Base-by-base conservation (phyloP, 768 basidiomycete genomes). In the Kwoniella europaea region DNA sequence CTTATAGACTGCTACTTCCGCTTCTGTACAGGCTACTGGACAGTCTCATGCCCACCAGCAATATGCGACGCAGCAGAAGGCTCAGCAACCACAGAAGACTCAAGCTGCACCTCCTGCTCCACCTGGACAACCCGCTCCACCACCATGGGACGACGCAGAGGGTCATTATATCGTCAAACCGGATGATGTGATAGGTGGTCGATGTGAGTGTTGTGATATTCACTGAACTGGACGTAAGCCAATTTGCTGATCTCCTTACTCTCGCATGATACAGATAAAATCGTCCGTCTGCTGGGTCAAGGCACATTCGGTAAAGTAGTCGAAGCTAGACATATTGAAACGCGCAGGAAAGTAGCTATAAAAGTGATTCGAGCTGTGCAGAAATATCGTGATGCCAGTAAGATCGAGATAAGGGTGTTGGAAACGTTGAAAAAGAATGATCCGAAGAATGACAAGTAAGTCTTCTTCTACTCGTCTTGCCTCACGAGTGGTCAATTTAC, bases 291-390 rank as follows among this genome's bases (percentile, higher is more conserved):
- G 24, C 87, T 99, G 5, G 97, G 97, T 18, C 96, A 98, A 86
- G 97, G 97, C 13, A 98, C 97, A 15, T 99, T 98, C 81, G 97
- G 97, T 76, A 99, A 98, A 84, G 97, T 99, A 41, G 94, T 99
- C 59, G 93, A 98, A 83, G 94, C 94, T 7, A 83, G 91, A 76
- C 93, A 97, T 85, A 74, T 77, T n/a, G 87, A 89, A 74, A 91
- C 88, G 29, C 88, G 91, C 71, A 87, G 86, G 75, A 86, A 89
- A 78, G 95, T 98, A 42, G 97, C 97, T 62, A 94, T 99, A 86
- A 99, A 99, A 87, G 95, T 99, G 70, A 99, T 99, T 77, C 90
- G 97, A 60, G 94, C 94, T 62, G 96, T 99, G 62, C 96, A 93
- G 62, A 99, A 98, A 85, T 99, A 98, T 81, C 92, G 97, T 57